Evolutionary conservation across 2,329 filamentous ascomycete genomes (phyloP).

Genomic region (Alternaria sp.): DNA sequence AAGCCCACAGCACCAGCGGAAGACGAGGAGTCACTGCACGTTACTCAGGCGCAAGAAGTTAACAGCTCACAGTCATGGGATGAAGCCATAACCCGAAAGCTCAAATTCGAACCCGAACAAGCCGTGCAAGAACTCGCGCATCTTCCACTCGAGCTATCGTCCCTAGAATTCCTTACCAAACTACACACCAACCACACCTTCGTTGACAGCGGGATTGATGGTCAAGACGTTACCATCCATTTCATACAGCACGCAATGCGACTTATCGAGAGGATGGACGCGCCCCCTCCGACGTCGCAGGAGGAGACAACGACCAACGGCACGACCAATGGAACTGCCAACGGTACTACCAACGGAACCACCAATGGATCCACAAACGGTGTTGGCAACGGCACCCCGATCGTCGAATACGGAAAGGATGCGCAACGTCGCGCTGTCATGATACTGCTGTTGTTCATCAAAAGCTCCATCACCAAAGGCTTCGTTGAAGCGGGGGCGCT

Average conservation of each 20-base stretch:
- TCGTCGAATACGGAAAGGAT: conserved; percentile 38
- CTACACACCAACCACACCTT: conserved; percentile 39
- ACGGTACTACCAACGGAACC: background rate
- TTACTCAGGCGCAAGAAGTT: background rate
- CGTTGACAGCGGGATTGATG: conserved; percentile 31
- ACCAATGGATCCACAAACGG: conserved; percentile 5
- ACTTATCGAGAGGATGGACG: conserved; percentile 40
- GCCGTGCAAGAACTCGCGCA: conserved; percentile 40
- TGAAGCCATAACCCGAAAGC: conserved; percentile 22
- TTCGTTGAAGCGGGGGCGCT: conserved; percentile 39
- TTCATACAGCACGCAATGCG: conserved; percentile 50
- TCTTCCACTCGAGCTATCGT: conserved; percentile 46
- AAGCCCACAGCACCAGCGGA: background rate
- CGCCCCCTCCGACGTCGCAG: conserved; percentile 4
- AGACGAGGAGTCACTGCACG: background rate
- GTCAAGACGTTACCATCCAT: conserved; percentile 33
- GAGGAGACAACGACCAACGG: conserved; percentile 3
- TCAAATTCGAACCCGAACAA: conserved; percentile 26
- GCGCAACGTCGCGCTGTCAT: conserved; percentile 46
- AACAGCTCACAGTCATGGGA: conserved; percentile 27
- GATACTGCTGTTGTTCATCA: conserved; percentile 48
- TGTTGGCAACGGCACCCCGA: background rate
- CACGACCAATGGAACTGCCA: background rate
- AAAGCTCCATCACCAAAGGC: conserved; percentile 45
- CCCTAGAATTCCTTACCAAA: conserved; percentile 49